Evolutionary conservation across 2,329 filamentous ascomycete species (phyloP), one percentile per base, ranked within the genome.

Genomic region (Penicillium psychrosexuale): DNA sequence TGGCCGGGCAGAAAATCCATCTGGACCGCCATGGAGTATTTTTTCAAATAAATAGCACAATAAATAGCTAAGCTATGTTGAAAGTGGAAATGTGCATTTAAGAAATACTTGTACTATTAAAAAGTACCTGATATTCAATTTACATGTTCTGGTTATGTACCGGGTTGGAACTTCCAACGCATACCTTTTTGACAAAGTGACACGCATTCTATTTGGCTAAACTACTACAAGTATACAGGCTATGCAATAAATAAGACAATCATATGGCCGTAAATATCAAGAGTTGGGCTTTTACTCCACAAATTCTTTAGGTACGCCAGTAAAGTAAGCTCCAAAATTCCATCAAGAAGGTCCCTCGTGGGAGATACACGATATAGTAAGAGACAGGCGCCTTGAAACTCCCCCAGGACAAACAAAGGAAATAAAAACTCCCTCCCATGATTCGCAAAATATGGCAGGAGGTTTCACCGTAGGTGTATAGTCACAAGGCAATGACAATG

Each of bases 331-430:
- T 55, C 57, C 56, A 59, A 61, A 59, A 47, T 59, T 56, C 55
- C 61, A 59, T 53, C 62, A 45, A 59, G 27, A 50, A 51, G 58
- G 36, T 47, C 49, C 55, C 46, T 53, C 55, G 55, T 44, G 53
- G 56, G 45, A 57, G 50, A 54, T 56, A 55, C 55, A 53, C 48
- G 49, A 58, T 51, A 59, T 55, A 51, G 39, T 45, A 51, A 59
- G 47, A 45, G 48, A 57, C 22, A 51, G 37, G 60, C 62, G 61
- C 62, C 62, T 54, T 57, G 24, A 55, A 57, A 64, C 59, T 53
- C 57, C 62, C 59, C 48, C 37, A 56, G 42, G 47, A 36, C 53
- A 19, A 38, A 12, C 22, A 24, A 33, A 47, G 46, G 40, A 47
- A 45, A 24, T 24, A 24, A 48, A 31, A 47, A n/a, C 19, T 12